Percentiles rank a stretch among this genome's conserved stretches.
Evolutionary conservation across 2,329 filamentous ascomycete genomes (phyloP).

Genomic region (Neopestalotiopsis clavispora): DNA sequence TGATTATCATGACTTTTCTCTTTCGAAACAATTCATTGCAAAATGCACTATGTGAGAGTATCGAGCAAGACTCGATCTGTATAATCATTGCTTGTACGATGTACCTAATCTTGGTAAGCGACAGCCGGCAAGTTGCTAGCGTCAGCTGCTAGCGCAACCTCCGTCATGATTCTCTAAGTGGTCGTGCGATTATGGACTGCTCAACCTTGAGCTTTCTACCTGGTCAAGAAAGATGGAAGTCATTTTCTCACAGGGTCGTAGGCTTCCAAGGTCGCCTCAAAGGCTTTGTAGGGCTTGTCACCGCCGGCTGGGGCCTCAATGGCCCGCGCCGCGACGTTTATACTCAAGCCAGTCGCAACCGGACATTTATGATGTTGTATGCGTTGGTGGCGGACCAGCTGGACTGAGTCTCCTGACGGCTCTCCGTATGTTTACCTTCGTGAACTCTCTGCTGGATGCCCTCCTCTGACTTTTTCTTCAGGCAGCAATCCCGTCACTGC

Average conservation of each 20-base stretch:
- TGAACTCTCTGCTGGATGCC: neutral
- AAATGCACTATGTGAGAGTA: neutral
- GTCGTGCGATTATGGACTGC: slow-evolving; percentile 2
- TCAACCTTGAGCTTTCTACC: neutral
- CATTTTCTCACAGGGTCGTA: slow-evolving; percentile 25
- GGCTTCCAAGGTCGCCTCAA: slow-evolving; percentile 24
- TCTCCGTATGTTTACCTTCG: slow-evolving; percentile 63
- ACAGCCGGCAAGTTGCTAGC: neutral
- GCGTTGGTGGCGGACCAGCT: slow-evolving; percentile 87
- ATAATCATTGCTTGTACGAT: neutral
- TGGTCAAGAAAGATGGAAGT: slow-evolving; percentile 27
- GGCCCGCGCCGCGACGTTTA: slow-evolving; percentile 34
- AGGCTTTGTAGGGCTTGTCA: slow-evolving; percentile 54
- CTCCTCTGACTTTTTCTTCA: slow-evolving; percentile 39
- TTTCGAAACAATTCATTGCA: neutral
- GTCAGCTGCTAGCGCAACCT: slow-evolving; percentile 4
- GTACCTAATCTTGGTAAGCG: neutral
- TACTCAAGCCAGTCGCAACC: slow-evolving; percentile 51
- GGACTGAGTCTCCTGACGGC: slow-evolving; percentile 83
- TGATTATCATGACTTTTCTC: neutral
- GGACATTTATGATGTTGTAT: slow-evolving; percentile 92
- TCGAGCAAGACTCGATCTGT: no score
- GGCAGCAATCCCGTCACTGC: slow-evolving; percentile 78
- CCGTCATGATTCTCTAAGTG: neutral
- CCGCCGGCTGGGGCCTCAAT: slow-evolving; percentile 40